Percentiles rank a stretch among this genome's conserved stretches.
phyloP scores from a whole-genome alignment of 2,329 filamentous ascomycete species.

The Penicillium glabrum region DNA sequence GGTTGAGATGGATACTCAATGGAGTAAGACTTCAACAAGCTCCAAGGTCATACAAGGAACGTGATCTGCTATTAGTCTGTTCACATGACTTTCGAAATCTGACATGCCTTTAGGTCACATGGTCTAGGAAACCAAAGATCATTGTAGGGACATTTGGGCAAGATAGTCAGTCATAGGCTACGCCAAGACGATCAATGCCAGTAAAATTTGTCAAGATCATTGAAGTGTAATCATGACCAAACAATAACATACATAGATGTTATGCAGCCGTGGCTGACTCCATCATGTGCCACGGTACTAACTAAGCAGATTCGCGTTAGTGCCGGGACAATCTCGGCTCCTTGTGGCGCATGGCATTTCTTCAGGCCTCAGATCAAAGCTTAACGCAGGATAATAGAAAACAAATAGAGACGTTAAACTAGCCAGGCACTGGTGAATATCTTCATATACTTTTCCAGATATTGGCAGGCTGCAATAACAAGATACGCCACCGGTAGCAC shows the following conservation, averaged over 20 bases:
- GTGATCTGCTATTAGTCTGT: too few species aligned
- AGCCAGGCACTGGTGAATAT: neutral
- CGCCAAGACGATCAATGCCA: too few species aligned
- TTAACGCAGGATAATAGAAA: neutral
- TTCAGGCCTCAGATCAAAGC: neutral
- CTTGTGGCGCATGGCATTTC: neutral
- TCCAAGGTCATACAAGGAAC: neutral
- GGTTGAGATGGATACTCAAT: neutral
- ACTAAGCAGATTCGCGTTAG: neutral
- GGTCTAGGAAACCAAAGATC: neutral
- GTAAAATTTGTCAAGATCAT: neutral
- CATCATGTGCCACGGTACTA: neutral
- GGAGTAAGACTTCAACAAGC: neutral
- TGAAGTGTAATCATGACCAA: neutral
- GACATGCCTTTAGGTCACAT: neutral
- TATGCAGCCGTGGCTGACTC: neutral
- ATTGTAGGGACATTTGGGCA: too few species aligned
- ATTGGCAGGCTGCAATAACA: neutral
- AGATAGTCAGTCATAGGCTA: too few species aligned
- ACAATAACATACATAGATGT: neutral
- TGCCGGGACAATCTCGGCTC: neutral
- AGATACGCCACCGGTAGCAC: neutral
- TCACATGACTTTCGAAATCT: too few species aligned
- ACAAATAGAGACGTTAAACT: neutral
- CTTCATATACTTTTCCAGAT: neutral